Conservation (phyloP, 2,329 filamentous ascomycete species). For the Xylaria multiplex region DNA sequence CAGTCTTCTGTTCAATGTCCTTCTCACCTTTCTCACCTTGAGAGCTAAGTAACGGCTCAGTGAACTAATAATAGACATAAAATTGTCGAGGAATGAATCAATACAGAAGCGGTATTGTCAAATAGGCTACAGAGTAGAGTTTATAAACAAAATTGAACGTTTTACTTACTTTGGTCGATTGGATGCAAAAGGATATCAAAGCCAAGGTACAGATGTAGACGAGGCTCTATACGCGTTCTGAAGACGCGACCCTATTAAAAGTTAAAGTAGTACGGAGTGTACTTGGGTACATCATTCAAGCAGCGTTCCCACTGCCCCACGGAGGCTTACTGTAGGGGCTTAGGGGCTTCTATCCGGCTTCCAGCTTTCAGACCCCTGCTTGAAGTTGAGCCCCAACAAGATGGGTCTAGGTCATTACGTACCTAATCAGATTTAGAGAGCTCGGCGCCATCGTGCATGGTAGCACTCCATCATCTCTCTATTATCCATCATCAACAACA, state of each 20-base stretch:
- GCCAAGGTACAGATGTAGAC: neutral
- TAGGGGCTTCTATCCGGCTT: too few species aligned
- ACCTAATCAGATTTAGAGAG: constrained; percentile 1
- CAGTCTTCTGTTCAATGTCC: neutral
- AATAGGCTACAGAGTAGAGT: too few species aligned
- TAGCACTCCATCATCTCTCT: neutral
- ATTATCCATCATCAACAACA: neutral
- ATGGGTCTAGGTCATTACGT: constrained; percentile 9
- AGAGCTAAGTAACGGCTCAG: neutral
- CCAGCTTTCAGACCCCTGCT: constrained; percentile 8
- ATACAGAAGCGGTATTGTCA: neutral
- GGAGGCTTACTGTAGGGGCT: neutral
- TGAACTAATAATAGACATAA: neutral
- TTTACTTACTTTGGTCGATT: constrained; percentile 8
- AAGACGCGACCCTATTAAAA: constrained; percentile 46
- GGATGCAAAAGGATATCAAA: neutral
- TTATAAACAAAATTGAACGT: neutral
- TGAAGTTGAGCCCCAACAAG: neutral
- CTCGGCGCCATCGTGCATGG: neutral
- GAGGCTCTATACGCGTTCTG: constrained; percentile 38
- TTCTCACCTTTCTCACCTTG: constrained; percentile 5
- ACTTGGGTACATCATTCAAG: too few species aligned
- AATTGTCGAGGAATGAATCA: neutral
- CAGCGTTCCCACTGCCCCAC: neutral
- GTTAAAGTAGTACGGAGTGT: constrained; percentile 19